Conservation (phyloP, 2,329 filamentous ascomycete species). For the Sclerotinia borealis region DNA sequence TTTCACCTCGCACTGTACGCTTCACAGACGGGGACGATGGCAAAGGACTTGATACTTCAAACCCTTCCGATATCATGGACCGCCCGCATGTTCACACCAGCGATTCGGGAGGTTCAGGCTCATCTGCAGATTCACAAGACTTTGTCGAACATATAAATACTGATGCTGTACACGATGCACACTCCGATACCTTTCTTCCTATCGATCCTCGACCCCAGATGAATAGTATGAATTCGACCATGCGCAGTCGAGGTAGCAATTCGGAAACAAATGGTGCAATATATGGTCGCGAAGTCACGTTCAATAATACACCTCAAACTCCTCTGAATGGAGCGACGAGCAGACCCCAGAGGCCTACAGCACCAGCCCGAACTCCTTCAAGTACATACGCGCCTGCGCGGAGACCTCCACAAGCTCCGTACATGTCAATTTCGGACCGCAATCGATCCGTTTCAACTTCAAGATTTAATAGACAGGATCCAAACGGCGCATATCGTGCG, state of each 20-base stretch:
- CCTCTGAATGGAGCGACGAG: conserved; percentile 42
- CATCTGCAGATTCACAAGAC: conserved; percentile 22
- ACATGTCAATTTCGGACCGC: conserved; percentile 37
- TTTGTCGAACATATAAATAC: conserved; percentile 25
- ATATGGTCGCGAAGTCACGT: conserved; percentile 20
- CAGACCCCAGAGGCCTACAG: conserved; percentile 61
- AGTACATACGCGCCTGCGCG: conserved; percentile 68
- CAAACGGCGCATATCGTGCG: conserved; percentile 67
- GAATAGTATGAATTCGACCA: conserved; percentile 27
- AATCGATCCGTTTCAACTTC: conserved; percentile 52
- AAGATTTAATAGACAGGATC: conserved; percentile 53
- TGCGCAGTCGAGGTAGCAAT: conserved; percentile 39
- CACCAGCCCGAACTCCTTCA: conserved; percentile 67
- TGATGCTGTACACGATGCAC: conserved; percentile 18
- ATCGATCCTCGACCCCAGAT: conserved; percentile 26
- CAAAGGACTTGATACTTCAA: conserved; percentile 39
- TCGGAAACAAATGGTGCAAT: conserved; percentile 28
- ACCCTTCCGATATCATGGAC: conserved; percentile 32
- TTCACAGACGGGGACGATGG: conserved; percentile 48
- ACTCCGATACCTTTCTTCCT: conserved; percentile 20
- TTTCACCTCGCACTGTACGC: conserved; percentile 50
- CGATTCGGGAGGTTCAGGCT: conserved; percentile 40
- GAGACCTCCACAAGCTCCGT: conserved; percentile 45
- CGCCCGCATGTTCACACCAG: conserved; percentile 29
- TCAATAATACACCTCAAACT: conserved; percentile 21